Evolutionary conservation across 2,329 filamentous ascomycete species (phyloP).

Genomic region (Aspergillus clavatus): DNA sequence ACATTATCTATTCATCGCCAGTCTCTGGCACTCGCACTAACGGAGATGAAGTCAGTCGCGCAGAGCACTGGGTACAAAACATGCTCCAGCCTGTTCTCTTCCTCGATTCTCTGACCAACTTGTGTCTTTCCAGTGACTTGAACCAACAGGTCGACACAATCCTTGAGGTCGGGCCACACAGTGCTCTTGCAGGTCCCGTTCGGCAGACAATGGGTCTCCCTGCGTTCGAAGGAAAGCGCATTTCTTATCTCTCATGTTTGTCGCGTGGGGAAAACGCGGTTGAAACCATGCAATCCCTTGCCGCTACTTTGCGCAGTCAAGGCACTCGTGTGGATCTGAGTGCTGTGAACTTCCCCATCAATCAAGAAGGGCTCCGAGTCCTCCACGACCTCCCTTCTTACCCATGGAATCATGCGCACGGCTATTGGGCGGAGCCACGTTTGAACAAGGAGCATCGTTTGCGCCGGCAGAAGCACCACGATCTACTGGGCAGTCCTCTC

Average conservation of each 20-base stretch:
- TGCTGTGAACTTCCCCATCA: conserved; percentile 1
- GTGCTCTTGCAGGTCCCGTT: conserved; percentile 31
- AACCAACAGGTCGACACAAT: conserved; percentile 21
- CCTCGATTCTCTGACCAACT: too few relatives aligned
- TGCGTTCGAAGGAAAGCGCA: neutral
- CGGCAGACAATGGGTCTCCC: conserved; percentile 8
- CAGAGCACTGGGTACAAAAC: neutral
- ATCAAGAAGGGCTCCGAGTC: too few relatives aligned
- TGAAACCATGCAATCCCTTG: neutral
- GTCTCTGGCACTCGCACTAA: neutral
- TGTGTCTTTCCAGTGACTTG: too few relatives aligned
- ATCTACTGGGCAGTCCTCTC: conserved; percentile 24
- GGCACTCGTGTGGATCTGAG: conserved; percentile 3
- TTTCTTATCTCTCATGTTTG: conserved; percentile 4
- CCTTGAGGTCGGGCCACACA: conserved; percentile 34
- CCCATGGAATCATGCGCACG: conserved; percentile 11
- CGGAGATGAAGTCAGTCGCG: neutral
- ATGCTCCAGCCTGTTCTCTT: neutral
- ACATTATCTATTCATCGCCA: neutral
- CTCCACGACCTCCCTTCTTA: conserved; percentile 13
- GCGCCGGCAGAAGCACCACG: conserved; percentile 11
- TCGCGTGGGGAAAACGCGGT: conserved; percentile 5
- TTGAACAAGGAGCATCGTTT: conserved; percentile 12
- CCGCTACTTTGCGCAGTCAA: conserved; percentile 1
- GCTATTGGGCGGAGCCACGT: neutral